Evolutionary conservation across 1,284 basidiomycete species (phyloP).

Genomic region (Peniophora sp.): DNA sequence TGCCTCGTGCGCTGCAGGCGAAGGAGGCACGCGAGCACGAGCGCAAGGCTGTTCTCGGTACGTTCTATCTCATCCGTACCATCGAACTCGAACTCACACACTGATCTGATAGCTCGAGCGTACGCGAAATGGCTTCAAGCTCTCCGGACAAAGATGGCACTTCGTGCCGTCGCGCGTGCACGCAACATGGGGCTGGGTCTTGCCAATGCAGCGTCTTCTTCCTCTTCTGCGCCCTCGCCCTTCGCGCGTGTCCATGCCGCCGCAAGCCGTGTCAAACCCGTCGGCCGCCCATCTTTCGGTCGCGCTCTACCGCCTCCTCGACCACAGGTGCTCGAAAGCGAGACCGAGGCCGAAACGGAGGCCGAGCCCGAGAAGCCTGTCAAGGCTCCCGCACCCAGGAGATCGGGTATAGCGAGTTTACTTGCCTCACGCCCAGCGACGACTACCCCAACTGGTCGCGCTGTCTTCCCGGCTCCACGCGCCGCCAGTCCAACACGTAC

Average conservation of each 20-base stretch:
- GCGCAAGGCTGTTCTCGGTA: constrained; percentile 49
- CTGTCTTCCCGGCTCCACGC: constrained; percentile 7
- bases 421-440: constrained; percentile 26
- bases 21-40: constrained; percentile 59
- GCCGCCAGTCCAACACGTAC: constrained; percentile 22
- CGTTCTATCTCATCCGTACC: constrained; percentile 19
- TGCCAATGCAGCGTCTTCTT: constrained; percentile 31
- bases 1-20: constrained; percentile 60
- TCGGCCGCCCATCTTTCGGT: constrained; percentile 9
- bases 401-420: constrained; percentile 27
- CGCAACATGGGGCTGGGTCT: constrained; percentile 54
- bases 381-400: constrained; percentile 15
- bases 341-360: constrained; percentile 18
- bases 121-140: constrained; percentile 59
- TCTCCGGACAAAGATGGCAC: constrained; percentile 60
- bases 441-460: constrained; percentile 23
- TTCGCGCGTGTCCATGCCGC: background rate
- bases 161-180: constrained; percentile 73
- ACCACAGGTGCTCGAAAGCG: constrained; percentile 13
- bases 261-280: background rate
- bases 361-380: constrained; percentile 10
- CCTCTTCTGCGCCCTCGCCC: constrained; percentile 7
- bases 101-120: constrained; percentile 51
- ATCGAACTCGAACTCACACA: too few species aligned
- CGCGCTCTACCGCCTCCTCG: constrained; percentile 1